Evolutionary conservation across 768 basidiomycete genomes (phyloP).

Genomic region (Termitomyces sp.): DNA sequence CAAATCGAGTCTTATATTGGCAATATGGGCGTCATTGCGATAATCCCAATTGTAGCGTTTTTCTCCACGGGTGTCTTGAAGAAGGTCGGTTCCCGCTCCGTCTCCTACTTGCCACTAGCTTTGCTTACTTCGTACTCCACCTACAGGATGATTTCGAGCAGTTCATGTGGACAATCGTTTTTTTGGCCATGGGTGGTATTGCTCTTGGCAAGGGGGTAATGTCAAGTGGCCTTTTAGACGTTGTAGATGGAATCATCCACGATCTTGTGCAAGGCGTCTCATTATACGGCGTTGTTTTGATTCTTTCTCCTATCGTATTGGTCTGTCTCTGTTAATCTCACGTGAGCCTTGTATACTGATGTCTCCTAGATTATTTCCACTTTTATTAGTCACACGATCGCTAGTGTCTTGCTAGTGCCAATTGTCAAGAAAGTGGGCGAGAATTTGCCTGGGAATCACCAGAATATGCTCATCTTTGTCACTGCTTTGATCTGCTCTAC

Average conservation of each 20-base stretch:
- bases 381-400: conserved; percentile 96
- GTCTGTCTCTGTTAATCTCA: conserved; percentile 33
- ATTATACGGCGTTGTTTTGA: conserved; percentile 65
- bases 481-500: conserved; percentile 90
- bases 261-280: conserved; percentile 53
- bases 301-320: conserved; percentile 64
- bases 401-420: conserved; percentile 93
- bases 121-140: not conserved
- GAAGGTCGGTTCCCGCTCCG: conserved; percentile 50
- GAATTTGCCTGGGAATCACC: conserved; percentile 63
- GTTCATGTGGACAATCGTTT: conserved; percentile 92
- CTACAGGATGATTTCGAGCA: conserved; percentile 89
- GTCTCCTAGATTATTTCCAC: conserved; percentile 69
- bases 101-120: conserved; percentile 1
- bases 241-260: conserved; percentile 63
- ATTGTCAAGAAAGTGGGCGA: conserved; percentile 88
- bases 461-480: conserved; percentile 86
- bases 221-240: conserved; percentile 80
- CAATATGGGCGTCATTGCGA: conserved; percentile 97
- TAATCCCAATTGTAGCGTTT: conserved; percentile 89
- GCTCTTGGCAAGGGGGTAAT: conserved; percentile 91
- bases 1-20: conserved; percentile 71
- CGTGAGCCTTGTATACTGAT: not conserved
- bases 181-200: conserved; percentile 97
- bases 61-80: conserved; percentile 91